Base-by-base conservation (phyloP, 345 rosid species). In the Melaleuca alternifolia region DNA sequence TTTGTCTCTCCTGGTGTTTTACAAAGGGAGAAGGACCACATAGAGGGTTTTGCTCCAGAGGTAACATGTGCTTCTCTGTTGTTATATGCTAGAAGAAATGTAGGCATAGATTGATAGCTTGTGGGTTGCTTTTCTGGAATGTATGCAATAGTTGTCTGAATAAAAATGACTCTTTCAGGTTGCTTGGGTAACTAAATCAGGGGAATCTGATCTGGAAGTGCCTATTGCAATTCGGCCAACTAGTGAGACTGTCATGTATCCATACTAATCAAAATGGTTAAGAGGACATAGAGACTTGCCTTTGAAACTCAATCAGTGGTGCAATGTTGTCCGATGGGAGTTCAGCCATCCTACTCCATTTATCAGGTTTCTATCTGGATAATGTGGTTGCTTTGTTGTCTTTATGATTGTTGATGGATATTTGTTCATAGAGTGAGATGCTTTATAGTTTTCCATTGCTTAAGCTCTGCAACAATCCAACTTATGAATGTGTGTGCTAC, bases 301-400 rank as follows among this genome's bases (percentile, higher is more conserved):
- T 86, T 88, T 97, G 93, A 96, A 90, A 91, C 98, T 94, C 86
- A 97, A 97, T 84, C 99, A 97, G 86, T 97, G 99, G 99, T 97
- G 99, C 93, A 97, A 97, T 92, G 99, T 97, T 88, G 99, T 97
- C 86, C 93, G 99, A 88, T 96, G 99, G 99, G 99, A 97, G 87
- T 97, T 97, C 89, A 97, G 98, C 94, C 93, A 97, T 90, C 99
- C 99, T n/a, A 97, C 99, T 44, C 99, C 99, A 52, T 96, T 97
- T 94, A 97, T 97, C 91, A 93, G 99, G 99, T 97, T 88, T 61
- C 87, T 83, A n/a, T 41, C 54, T 56, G 50, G 23, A 59, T 57
- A 18, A 71, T 37, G 81, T 37, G 26, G 48, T 24, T 71, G 48
- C 18, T 20, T 71, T 71, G 81, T 71, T 18, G 26, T 71, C 4